Base-by-base conservation (phyloP, 2,329 filamentous ascomycete species). In the Botrytis medusae region DNA sequence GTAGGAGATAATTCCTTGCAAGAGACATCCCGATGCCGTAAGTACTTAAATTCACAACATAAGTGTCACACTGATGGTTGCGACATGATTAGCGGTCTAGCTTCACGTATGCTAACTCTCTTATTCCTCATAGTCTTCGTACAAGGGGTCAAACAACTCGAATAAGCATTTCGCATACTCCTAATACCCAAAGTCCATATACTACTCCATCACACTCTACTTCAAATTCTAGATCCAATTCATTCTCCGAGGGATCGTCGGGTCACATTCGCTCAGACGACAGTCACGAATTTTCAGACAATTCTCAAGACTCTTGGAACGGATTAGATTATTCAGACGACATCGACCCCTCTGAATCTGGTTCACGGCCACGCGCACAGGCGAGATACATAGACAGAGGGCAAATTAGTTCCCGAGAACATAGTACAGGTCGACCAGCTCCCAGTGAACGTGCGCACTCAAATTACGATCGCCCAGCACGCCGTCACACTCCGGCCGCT, bases 331-430 rank as follows among this genome's bases (percentile, higher is more conserved):
- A 84, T 67, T 83, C 84, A 75, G 86, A 85, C 79, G 87, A 87
- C 51, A 78, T 89, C 75, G 85, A 87, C 3, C 88, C 88, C 22
- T 86, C 85, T 48, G 89, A 91, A 79, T 90, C 89, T 12, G 88
- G 88, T 29, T 90, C 89, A 57, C 76, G 78, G 48, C 74, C 78
- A 63, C 77, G 78, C 51, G 74, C 78, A 74, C 71, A 72, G 29
- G 73, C 74, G 68, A 74, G 77, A 74, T 77, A 79, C 64, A 72
- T 77, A 73, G 70, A 72, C 46, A 78, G 77, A 64, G 77, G 77
- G 75, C 65, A 57, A 32, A 42, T 68, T 57, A 57, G 48, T 37
- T 68, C 65, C 29, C 65, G 69, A 51, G 69, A 72, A 72, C 69
- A 67, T 34, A 81, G 81, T 77, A 78, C 81, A 75, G 78, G 81